Evolutionary conservation across 2,329 filamentous ascomycete species (phyloP).

Genomic region (Alternaria arbusti): DNA sequence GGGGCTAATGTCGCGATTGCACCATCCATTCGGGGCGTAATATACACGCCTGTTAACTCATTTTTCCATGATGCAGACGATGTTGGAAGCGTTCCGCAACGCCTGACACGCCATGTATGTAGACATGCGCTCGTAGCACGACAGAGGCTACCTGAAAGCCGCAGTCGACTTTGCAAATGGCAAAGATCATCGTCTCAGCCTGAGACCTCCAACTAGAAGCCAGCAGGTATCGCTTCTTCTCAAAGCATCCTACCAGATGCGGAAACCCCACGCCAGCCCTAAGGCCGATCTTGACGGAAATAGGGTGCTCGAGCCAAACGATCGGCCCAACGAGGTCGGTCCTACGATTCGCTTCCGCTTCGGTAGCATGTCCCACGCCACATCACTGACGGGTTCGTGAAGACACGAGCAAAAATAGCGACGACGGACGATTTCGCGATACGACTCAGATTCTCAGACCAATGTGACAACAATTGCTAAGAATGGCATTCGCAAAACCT

Average conservation of each 20-base stretch:
- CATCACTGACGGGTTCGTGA: conserved; percentile 1
- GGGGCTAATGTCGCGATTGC: conserved; percentile 12
- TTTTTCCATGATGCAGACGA: conserved; percentile 13
- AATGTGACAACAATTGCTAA: background rate
- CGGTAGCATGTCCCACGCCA: conserved; percentile 9
- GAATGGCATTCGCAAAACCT: background rate
- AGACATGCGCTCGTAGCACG: conserved; percentile 1
- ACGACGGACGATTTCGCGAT: conserved; percentile 6
- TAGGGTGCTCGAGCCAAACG: conserved; percentile 9
- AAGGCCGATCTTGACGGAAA: conserved; percentile 25
- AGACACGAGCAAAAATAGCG: conserved; percentile 1
- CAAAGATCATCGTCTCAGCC: conserved; percentile 17
- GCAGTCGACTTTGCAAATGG: background rate
- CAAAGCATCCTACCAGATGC: conserved; percentile 17
- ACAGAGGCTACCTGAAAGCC: conserved; percentile 18
- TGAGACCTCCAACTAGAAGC: conserved; percentile 17
- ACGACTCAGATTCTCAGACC: background rate
- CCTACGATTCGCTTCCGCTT: conserved; percentile 10
- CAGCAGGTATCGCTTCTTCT: conserved; percentile 23
- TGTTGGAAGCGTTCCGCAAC: conserved; percentile 2
- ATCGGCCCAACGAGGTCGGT: conserved; percentile 19
- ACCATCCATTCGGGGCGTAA: conserved; percentile 13
- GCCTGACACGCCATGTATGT: conserved; percentile 4
- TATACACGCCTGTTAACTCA: conserved; percentile 3
- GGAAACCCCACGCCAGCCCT: conserved; percentile 29